Evolutionary conservation across 805 yeast species (phyloP).

Genomic region (Myxozyma geophila): DNA sequence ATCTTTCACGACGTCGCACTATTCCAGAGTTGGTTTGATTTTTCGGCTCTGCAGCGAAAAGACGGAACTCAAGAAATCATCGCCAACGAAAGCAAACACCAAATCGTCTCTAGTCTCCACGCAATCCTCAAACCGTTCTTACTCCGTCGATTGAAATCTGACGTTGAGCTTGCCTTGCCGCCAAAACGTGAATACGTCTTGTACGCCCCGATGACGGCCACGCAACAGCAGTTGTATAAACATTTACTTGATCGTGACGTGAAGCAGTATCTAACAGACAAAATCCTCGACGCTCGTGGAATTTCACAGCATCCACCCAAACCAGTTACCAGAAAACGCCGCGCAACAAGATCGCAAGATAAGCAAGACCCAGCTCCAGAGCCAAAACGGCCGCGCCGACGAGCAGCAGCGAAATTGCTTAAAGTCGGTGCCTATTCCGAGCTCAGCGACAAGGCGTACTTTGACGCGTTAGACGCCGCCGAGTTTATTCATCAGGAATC

Average conservation of each 20-base stretch:
- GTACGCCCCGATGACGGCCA: constrained; percentile 66
- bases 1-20: constrained; percentile 87
- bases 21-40: constrained; percentile 94
- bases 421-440: constrained; percentile 15
- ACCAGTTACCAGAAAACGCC: constrained; percentile 7
- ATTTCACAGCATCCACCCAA: neutral
- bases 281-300: constrained; percentile 38
- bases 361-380: neutral
- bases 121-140: constrained; percentile 87
- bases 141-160: constrained; percentile 76
- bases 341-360: neutral
- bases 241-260: constrained; percentile 50
- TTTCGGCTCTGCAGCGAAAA: constrained; percentile 49
- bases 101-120: constrained; percentile 76
- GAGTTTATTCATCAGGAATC: constrained; percentile 1
- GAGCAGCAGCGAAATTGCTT: neutral
- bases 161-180: constrained; percentile 72
- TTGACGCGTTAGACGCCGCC: constrained; percentile 12
- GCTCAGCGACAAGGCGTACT: constrained; percentile 18
- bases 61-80: constrained; percentile 57
- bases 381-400: constrained; percentile 3
- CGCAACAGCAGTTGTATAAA: constrained; percentile 68
- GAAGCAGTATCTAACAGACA: constrained; percentile 42
- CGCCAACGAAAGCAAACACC: constrained; percentile 60
- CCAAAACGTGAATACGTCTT: constrained; percentile 88